Evolutionary conservation across 169 alveolate species (phyloP), one percentile per base, ranked within the genome.

Genomic region (Plasmodium gallinaceum): DNA sequence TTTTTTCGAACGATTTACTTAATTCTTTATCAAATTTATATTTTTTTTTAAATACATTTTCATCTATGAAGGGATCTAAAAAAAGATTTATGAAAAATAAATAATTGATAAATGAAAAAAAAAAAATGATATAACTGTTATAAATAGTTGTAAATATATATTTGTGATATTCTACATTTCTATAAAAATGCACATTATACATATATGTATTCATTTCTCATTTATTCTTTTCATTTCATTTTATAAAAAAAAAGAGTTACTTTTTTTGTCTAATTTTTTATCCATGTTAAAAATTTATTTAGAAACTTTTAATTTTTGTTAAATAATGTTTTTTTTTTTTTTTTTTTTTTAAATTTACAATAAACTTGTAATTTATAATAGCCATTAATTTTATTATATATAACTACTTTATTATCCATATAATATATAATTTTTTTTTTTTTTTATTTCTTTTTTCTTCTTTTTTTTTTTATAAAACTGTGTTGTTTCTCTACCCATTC

Each of bases 211-310:
- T 14, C 0, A 18, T 57, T 9, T 48, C 58, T 48, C 2, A 10
- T 48, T 48, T 32, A 32, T 32, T 32, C 39, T 32, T 32, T 32
- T 32, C 39, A n/a, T n/a, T n/a, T n/a, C n/a, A n/a, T 32, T 4
- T 32, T 32, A 32, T 32, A 32, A 4, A 32, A 32, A 4, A 32
- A 32, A 32, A 2, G 6, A 32, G 39, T 26, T 65, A 65, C 74
- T 6, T 65, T 6, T 39, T 65, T 65, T 14, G 42, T 65, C 74
- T 65, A 65, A 14, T 32, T 65, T 37, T 65, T 18, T 65, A n/a
- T 65, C 74, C 74, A 65, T 65, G 26, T n/a, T 65, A 65, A 26
- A 39, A 39, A 32, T 32, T 20, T 24, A 0, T 65, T 14, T 14
- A 57, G 5, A 14, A 16, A 16, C 18, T 14, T 16, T 57, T 22